Evolutionary conservation across 83 land plant genomes (phyloP).

Genomic region (Picea engelmannii): DNA sequence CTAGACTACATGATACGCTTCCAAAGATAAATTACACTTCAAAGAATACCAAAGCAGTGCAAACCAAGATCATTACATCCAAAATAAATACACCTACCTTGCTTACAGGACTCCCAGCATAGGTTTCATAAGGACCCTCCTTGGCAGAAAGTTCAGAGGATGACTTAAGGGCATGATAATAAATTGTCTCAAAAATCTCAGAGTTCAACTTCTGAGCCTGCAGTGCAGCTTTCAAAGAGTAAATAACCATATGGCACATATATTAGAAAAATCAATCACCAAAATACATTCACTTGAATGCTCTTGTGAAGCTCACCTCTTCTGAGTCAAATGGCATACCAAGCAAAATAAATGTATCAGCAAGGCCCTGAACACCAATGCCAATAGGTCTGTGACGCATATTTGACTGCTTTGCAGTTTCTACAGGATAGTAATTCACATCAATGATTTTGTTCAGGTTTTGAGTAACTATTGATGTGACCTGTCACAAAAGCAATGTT

Average conservation of each 20-base stretch:
- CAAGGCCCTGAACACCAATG: slow-evolving; percentile 93
- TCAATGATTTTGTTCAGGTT: slow-evolving; percentile 95
- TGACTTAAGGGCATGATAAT: slow-evolving; percentile 78
- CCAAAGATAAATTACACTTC: background rate
- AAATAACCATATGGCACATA: background rate
- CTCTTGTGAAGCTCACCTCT: slow-evolving; percentile 47
- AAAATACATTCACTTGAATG: background rate
- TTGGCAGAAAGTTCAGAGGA: slow-evolving; percentile 65
- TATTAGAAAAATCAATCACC: background rate
- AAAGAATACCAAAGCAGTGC: background rate
- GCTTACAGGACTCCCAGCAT: slow-evolving; percentile 75
- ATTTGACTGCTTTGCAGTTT: slow-evolving; percentile 82
- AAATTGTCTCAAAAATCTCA: slow-evolving; percentile 94
- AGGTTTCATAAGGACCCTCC: slow-evolving; percentile 78
- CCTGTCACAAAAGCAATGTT: slow-evolving; percentile 34
- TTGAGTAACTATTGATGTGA: slow-evolving; percentile 62
- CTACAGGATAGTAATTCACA: slow-evolving; percentile 85
- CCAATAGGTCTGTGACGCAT: slow-evolving; percentile 88
- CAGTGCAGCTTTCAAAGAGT: background rate
- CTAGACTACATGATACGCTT: background rate
- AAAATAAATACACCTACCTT: slow-evolving; percentile 40
- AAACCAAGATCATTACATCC: background rate
- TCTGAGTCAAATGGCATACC: slow-evolving; percentile 95
- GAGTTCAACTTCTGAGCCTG: slow-evolving; percentile 82
- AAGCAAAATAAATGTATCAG: slow-evolving; percentile 87